Conservation (phyloP, 2,329 filamentous ascomycete genomes). For the Trichoderma semiorbis region DNA sequence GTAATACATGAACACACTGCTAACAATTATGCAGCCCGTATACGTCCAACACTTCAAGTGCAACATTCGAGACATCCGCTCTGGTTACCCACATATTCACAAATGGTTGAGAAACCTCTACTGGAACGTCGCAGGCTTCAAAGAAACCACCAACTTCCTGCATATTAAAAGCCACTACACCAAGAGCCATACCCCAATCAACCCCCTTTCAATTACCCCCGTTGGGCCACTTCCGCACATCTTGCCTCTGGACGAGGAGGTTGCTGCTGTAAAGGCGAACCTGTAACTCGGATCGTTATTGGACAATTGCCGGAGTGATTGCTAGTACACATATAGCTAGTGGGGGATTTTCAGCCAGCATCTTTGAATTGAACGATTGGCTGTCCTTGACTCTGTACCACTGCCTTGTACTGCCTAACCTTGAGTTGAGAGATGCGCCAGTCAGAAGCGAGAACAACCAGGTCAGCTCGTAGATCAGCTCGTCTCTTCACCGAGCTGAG, state of each 20-base stretch:
- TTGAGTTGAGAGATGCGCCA: neutral
- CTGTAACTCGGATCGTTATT: neutral
- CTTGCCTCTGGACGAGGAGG: constrained; percentile 71
- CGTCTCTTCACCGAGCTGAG: neutral
- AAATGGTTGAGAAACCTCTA: constrained; percentile 77
- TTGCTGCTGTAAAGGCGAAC: constrained; percentile 49
- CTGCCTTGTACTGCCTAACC: neutral
- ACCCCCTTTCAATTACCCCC: constrained; percentile 71
- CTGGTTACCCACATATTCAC: constrained; percentile 76
- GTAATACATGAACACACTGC: neutral
- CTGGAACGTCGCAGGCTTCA: constrained; percentile 75
- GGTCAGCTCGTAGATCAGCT: neutral
- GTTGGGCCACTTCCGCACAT: constrained; percentile 81
- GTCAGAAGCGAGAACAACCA: neutral
- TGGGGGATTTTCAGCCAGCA: neutral
- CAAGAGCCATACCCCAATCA: constrained; percentile 59
- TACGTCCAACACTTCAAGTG: constrained; percentile 87
- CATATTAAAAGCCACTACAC: constrained; percentile 82
- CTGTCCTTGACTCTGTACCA: neutral
- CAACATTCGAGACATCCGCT: constrained; percentile 78
- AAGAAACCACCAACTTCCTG: constrained; percentile 79
- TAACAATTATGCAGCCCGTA: constrained; percentile 41
- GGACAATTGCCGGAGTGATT: neutral
- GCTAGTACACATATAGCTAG: neutral
- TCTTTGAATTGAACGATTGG: neutral